phyloP scores from a whole-genome alignment of 2,329 filamentous ascomycete genomes.

The Coniochaeta sp. region DNA sequence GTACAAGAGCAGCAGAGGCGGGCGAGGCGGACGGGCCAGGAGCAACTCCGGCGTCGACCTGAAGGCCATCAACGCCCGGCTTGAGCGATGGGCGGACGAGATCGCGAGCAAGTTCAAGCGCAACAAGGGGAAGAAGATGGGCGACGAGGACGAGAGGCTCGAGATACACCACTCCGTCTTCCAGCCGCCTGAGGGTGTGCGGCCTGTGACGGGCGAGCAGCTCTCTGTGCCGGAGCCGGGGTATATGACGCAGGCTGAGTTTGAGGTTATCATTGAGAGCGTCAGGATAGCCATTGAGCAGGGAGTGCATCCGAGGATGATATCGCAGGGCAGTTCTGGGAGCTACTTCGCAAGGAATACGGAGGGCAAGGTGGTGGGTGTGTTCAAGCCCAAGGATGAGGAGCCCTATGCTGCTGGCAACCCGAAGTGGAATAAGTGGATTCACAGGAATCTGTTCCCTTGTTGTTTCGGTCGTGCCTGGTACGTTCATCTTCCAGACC shows the following conservation, averaged over 20 bases:
- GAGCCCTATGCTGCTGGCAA: conserved; percentile 96
- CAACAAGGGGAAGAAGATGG: conserved; percentile 64
- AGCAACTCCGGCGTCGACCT: conserved; percentile 92
- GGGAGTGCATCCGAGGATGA: conserved; percentile 89
- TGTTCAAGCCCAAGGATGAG: conserved; percentile 99
- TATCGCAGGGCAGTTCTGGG: conserved; percentile 92
- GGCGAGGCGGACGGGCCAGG: conserved; percentile 39
- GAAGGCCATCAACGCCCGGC: conserved; percentile 92
- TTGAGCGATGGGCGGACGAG: conserved; percentile 96
- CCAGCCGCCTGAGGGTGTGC: conserved; percentile 80
- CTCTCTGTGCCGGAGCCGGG: conserved; percentile 59
- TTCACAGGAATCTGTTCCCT: conserved; percentile 93
- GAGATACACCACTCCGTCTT: conserved; percentile 99
- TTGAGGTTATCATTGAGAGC: conserved; percentile 82
- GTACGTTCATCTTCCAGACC: conserved; percentile 29
- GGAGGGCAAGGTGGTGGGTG: conserved; percentile 89
- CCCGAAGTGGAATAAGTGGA: conserved; percentile 99
- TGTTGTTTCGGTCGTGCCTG: conserved; percentile 95
- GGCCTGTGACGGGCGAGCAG: conserved; percentile 69
- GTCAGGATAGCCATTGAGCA: conserved; percentile 86
- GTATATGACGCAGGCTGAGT: conserved; percentile 70
- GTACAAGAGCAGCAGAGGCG: conserved; percentile 12
- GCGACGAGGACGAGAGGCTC: conserved; percentile 73
- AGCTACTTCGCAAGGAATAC: conserved; percentile 94
- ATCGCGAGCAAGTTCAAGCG: conserved; percentile 97